Base-by-base conservation (phyloP, 23 red algal genomes). In the Agarophyton chilense region DNA sequence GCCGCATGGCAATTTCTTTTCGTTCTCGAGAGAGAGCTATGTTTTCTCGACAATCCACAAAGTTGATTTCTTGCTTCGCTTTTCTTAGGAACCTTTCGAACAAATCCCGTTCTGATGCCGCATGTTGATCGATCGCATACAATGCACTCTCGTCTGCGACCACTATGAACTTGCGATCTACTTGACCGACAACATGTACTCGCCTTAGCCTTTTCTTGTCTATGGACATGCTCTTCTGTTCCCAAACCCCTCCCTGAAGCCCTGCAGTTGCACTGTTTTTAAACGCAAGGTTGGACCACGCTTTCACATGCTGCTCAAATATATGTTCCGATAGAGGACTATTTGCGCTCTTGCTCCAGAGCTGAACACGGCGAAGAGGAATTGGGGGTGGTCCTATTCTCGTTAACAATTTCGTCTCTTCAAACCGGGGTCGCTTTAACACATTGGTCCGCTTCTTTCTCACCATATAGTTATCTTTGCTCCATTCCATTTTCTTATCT, bases 61-160 rank as follows among this genome's bases (percentile, higher is more conserved):
- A 1, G 9, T 47, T 25, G 40, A 83, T 81, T 56, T 29, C 40
- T 10, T 36, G 47, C 38, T 36, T 22, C 24, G 77, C 34, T 49
- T 80, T 85, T n/a, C 74, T 34, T 62, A 82, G 28, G 6, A 84
- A 38, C 18, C 64, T 82, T 75, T 98, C 96, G 55, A 79, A 95
- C 39, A 90, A 81, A 38, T 80, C 77, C 61, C 96, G 61, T 57
- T 98, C 96, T 89, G 85, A 92, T 18, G 87, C 92, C 16, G 96
- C 96, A 72, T 98, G 96, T 71, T 98, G 96, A 47, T 98, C 96
- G 8, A 95, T 44, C 50, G 78, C 82, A 79, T 92, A 95, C 58
- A 98, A 47, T 12, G 42, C 84, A 50, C 25, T 47, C 29, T 80
- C 52, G 8, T 53, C 46, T 53, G 58, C 46, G 25, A 94, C 87